Base-by-base conservation (phyloP, 371 early-diverging fungal genomes). In the Homolaphlyctis polyrhiza region DNA sequence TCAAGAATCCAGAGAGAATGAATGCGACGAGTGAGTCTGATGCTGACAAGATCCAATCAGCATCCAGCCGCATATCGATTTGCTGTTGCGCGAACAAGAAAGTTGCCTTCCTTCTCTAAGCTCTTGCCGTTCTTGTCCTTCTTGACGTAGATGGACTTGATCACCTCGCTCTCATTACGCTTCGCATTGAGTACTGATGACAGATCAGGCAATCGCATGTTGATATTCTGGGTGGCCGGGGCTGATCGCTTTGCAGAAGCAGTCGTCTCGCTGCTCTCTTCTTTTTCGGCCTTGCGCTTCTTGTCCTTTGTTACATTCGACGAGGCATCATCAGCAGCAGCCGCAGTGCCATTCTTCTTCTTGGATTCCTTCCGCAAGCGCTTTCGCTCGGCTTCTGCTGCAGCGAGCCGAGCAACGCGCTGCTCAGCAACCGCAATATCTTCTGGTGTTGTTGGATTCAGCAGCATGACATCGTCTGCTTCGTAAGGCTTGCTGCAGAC, bases 401-500 rank as follows among this genome's bases (percentile, higher is more conserved):
- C 63, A 57, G 70, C 79, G 78, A 87, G 81, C n/a, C 45, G 35
- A 64, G 57, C 54, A 6, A 57, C 68, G 49, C 69, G 65, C 21
- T 63, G 29, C 13, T 61, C 28, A 84, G 85, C 57, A 86, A 64
- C 36, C 86, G 83, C 49, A 1, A 87, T 68, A 43, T 80, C 81
- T 13, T 66, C 73, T 27, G 52, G 51, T 21, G 35, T 68, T 0
- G 63, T 68, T 14, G 97, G 87, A 71, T 94, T 93, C 61, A 95
- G 82, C 11, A 87, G 80, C 28, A 92, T 75, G n/a, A 90, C 64
- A 68, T 92, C 89, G 62, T 91, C 70, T 0, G 70, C 30, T 0
- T 72, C 75, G 67, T 80, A 89, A 18, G 89, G 72, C 65, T 82
- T 83, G 21, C 85, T 77, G 66, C 96, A 95, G 79, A 73, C 78